Base-by-base conservation (phyloP, 306 rosid species). In the Arachis hypogaea region DNA sequence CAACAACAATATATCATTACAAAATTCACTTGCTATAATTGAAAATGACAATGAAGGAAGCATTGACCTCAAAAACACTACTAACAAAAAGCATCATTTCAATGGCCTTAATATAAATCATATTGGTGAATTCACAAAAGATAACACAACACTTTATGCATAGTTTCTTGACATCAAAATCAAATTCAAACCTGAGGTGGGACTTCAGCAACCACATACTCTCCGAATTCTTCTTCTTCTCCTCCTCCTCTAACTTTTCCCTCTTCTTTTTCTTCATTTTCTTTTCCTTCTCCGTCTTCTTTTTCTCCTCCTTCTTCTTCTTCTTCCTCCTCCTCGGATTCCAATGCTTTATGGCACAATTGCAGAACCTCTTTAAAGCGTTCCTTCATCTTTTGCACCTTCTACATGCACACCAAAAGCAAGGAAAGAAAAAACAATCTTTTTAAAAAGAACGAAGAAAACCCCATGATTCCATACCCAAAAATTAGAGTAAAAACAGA, bases 291-390 rank as follows among this genome's bases (percentile, higher is more conserved):
- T 18, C 8, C 72, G 0, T 65, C 69, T 6, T 38, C 65, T 49
- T 9, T 10, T 40, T 60, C 77, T 10, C 66, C 74, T 7, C 50
- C 46, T 45, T 29, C 66, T 36, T 81, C 75, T 42, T 14, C 72
- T 0, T 65, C 69, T 6, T 38, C 65, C 29, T 67, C 80, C 30
- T 78, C 78, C 3, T 69, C 87, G 9, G 79, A 87, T 11, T 72
- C 69, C 58, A 82, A 66, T 33, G 81, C 70, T 2, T 81, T 80
- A 62, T 82, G 84, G 67, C 86, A 87, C 88, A 85, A 81, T 29
- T 58, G 76, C 56, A 43, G 83, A 82, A 89, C 79, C 84, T 83
- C 90, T 65, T 43, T 83, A 77, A 80, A 22, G 0, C 84, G 52
- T 10, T 51, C 74, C 85, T 73, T 76, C 79, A 89, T 87, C 68